phyloP scores from a whole-genome alignment of 495 filamentous ascomycete genomes.

The Emericellopsis terricola region DNA sequence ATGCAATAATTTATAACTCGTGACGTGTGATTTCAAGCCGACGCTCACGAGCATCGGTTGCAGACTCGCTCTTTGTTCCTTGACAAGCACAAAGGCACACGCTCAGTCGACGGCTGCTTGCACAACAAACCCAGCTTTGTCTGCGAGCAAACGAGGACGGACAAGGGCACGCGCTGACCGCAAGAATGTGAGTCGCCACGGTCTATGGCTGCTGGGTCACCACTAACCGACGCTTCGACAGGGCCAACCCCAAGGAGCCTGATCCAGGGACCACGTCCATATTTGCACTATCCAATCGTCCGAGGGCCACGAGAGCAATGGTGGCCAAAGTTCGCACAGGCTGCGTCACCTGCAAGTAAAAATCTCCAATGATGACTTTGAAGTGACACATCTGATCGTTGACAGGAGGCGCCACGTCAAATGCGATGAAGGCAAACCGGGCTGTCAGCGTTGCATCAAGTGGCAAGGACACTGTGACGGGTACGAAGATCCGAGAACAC shows the following conservation, averaged over 20 bases:
- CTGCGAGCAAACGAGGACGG: too few relatives aligned
- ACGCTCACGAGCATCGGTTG: too few relatives aligned
- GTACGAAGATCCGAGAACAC: slow-evolving; percentile 5
- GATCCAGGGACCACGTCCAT: slow-evolving; percentile 1
- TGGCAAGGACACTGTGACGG: slow-evolving; percentile 12
- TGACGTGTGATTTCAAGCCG: too few relatives aligned
- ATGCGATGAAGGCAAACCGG: slow-evolving; percentile 37
- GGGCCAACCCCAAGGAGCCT: not conserved
- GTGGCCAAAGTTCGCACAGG: slow-evolving; percentile 24
- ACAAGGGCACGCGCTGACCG: too few relatives aligned
- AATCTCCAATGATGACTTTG: slow-evolving; percentile 3
- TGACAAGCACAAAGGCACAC: too few relatives aligned
- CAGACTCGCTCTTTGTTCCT: too few relatives aligned
- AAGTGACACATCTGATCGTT: too few relatives aligned
- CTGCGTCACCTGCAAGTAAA: slow-evolving; percentile 28
- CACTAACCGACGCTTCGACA: not conserved
- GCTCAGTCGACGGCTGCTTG: too few relatives aligned
- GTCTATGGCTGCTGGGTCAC: too few relatives aligned
- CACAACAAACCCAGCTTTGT: too few relatives aligned
- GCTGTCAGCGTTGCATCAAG: slow-evolving; percentile 12
- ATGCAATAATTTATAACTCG: too few relatives aligned
- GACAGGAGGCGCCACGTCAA: slow-evolving; percentile 32
- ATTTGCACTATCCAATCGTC: slow-evolving; percentile 10
- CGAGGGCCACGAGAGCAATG: slow-evolving; percentile 10
- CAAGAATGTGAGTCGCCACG: too few relatives aligned